A percentile compares a stretch with the other conserved stretches of the same genome.
Conservation (phyloP, 331 rosid species). For the Quercus phellos region DNA sequence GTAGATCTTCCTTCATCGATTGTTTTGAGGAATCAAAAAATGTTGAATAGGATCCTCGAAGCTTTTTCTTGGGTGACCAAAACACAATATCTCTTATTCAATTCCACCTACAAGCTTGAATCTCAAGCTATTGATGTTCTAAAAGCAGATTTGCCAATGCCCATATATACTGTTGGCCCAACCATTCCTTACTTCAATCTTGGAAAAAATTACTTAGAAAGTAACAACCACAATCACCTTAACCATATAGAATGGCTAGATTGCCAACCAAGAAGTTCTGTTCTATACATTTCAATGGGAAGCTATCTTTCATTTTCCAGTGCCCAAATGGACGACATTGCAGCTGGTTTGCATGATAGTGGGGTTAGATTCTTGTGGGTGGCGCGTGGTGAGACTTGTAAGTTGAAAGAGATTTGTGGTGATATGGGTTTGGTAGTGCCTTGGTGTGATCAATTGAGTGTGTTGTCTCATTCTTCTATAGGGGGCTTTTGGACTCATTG, state of each 20-base stretch:
- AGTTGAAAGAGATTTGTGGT: conserved; percentile 29
- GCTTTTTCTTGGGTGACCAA: neutral
- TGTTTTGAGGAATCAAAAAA: neutral
- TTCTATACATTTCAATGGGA: conserved; percentile 45
- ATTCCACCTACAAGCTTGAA: conserved; percentile 20
- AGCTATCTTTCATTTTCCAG: conserved; percentile 37
- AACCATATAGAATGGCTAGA: conserved; percentile 32
- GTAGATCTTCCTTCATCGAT: neutral
- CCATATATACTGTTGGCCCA: conserved; percentile 3
- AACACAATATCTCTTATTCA: conserved; percentile 13
- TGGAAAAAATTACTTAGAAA: neutral
- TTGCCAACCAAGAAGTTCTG: conserved; percentile 26
- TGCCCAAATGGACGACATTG: conserved; percentile 40
- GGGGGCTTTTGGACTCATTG: conserved; percentile 54
- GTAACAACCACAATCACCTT: too few relatives aligned
- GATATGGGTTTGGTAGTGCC: conserved; percentile 29
- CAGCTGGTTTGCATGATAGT: conserved; percentile 16
- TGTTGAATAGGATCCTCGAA: neutral
- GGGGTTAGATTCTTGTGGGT: conserved; percentile 41
- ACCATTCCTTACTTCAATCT: conserved; percentile 3
- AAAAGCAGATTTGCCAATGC: neutral
- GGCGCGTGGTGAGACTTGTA: conserved; percentile 21
- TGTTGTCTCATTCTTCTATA: conserved; percentile 36
- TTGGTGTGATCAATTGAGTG: conserved; percentile 58
- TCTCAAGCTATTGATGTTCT: conserved; percentile 3